phyloP scores from a whole-genome alignment of 345 rosid genomes.

The Rubroshorea leprosula region DNA sequence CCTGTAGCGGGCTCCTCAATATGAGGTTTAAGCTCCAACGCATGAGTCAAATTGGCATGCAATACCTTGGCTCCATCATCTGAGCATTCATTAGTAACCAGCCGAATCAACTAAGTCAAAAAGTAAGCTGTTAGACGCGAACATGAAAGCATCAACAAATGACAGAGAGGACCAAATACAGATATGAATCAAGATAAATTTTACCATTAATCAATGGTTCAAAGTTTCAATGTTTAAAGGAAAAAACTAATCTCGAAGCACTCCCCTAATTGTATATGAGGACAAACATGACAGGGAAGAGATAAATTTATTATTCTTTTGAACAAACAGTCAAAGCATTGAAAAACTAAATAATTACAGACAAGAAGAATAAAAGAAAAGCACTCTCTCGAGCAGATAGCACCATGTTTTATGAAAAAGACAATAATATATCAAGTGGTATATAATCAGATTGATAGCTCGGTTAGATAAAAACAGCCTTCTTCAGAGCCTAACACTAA shows the following conservation, averaged over 20 bases:
- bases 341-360: neutral
- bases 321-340: neutral
- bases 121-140: conserved; percentile 19
- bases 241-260: neutral
- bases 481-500: neutral
- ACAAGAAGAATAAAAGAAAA: neutral
- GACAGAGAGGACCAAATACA: conserved; percentile 8
- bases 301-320: neutral
- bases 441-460: neutral
- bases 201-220: neutral
- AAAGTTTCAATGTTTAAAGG: conserved; percentile 2
- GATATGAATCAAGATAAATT: conserved; percentile 8
- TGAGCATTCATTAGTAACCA: conserved; percentile 47
- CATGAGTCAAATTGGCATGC: conserved; percentile 62
- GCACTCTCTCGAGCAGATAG: neutral
- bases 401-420: neutral
- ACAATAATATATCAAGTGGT: neutral
- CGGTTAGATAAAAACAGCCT: neutral
- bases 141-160: conserved; percentile 5
- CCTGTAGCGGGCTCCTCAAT: conserved; percentile 73
- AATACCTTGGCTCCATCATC: conserved; percentile 38
- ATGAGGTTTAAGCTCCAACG: conserved; percentile 84
- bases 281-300: neutral
- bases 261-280: neutral
- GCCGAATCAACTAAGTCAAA: conserved; percentile 65